phyloP scores from a whole-genome alignment of 1,284 basidiomycete species.

The Cutaneotrichosporon curvatum region DNA sequence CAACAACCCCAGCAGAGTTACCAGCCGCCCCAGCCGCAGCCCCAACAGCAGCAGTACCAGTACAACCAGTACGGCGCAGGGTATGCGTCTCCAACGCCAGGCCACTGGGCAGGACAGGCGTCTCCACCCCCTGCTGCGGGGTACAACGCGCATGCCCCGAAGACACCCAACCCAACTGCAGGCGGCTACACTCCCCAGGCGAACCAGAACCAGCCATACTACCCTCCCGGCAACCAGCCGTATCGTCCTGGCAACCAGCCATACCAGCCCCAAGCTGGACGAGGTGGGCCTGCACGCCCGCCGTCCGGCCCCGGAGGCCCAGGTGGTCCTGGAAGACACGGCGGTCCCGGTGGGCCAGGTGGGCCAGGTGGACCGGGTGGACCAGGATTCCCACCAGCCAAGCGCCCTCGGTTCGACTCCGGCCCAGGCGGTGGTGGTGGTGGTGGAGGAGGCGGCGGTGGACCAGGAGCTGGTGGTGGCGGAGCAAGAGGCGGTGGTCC shows the following conservation, averaged over 20 bases:
- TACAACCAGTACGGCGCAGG: slow-evolving; percentile 12
- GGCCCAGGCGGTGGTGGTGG: slow-evolving; percentile 49
- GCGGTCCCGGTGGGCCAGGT: slow-evolving; percentile 6
- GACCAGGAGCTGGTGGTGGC: slow-evolving; percentile 11
- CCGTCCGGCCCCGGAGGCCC: slow-evolving; percentile 3
- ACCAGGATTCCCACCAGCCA: slow-evolving; percentile 48
- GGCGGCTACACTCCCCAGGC: slow-evolving; percentile 10
- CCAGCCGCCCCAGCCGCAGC: not conserved
- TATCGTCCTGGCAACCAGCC: slow-evolving; percentile 18
- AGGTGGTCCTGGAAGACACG: not conserved
- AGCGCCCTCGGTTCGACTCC: slow-evolving; percentile 69
- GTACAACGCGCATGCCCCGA: slow-evolving; percentile 1
- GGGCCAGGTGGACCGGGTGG: slow-evolving; percentile 11
- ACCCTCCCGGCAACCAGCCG: slow-evolving; percentile 4
- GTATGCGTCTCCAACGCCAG: slow-evolving; percentile 12
- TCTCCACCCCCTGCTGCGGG: not conserved
- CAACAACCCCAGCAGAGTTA: not conserved
- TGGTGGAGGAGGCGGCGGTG: not conserved
- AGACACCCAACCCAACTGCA: slow-evolving; percentile 2
- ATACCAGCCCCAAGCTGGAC: slow-evolving; percentile 24
- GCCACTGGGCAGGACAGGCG: not conserved
- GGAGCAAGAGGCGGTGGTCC: slow-evolving; percentile 45
- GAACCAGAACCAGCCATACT: slow-evolving; percentile 22
- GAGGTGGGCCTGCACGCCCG: slow-evolving; percentile 2
- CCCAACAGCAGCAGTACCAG: slow-evolving; percentile 10